These are phyloP conservation scores for Lactarius hengduanensis DNA, from an alignment of 768 basidiomycete species.

Conservation along the genomic window DNA sequence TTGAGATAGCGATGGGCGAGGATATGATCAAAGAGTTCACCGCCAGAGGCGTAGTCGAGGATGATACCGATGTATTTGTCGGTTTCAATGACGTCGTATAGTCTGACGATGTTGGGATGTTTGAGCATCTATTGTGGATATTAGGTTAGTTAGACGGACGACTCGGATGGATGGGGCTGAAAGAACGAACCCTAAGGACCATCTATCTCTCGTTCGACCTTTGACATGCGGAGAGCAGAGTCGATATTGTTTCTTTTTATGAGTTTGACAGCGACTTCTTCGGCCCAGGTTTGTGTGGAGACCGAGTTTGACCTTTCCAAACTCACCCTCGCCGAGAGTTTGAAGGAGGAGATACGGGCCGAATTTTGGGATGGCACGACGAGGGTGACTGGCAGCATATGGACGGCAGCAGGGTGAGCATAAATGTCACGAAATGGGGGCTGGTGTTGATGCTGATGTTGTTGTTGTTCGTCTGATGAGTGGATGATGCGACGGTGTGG, in stretches of 20 bases:
- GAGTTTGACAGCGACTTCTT: slow-evolving; percentile 98
- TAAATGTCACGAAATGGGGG: slow-evolving; percentile 70
- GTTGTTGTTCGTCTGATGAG: slow-evolving; percentile 42
- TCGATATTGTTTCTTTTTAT: slow-evolving; percentile 93
- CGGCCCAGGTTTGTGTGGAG: slow-evolving; percentile 90
- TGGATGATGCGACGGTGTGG: slow-evolving; percentile 61
- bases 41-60: slow-evolving; percentile 96
- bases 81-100: slow-evolving; percentile 99
- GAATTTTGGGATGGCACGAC: slow-evolving; percentile 87
- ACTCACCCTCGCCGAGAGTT: slow-evolving; percentile 97
- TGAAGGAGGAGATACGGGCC: slow-evolving; percentile 95
- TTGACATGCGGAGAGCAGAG: slow-evolving; percentile 79
- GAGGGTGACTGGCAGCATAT: slow-evolving; percentile 80
- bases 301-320: slow-evolving; percentile 98
- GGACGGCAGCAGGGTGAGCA: slow-evolving; percentile 79
- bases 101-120: slow-evolving; percentile 96
- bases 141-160: slow-evolving; percentile 22
- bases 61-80: slow-evolving; percentile 99
- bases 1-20: slow-evolving; percentile 95
- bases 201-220: slow-evolving; percentile 98
- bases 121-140: slow-evolving; percentile 65
- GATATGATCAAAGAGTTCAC: slow-evolving; percentile 98
- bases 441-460: slow-evolving; percentile 20
- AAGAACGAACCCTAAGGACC: slow-evolving; percentile 76
- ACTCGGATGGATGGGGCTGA: slow-evolving; percentile 6